These are phyloP conservation scores for Plantago major DNA, from an alignment of 257 asterid genomes.

Conservation along the genomic window DNA sequence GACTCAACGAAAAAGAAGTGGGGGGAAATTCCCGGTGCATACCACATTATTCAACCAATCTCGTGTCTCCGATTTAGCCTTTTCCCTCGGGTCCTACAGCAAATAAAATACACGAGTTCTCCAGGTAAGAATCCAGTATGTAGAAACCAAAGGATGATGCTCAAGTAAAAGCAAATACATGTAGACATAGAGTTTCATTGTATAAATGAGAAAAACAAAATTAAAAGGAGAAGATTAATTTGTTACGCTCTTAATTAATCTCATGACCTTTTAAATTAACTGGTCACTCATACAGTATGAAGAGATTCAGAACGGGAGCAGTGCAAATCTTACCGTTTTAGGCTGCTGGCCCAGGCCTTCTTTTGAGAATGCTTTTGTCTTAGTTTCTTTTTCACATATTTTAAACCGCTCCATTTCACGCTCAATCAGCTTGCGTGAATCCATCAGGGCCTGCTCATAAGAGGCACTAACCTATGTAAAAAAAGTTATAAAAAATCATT, in stretches of 20 bases:
- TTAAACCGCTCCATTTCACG: constrained; percentile 98
- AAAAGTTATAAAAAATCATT: constrained; percentile 46
- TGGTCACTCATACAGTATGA: not conserved
- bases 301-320: constrained; percentile 16
- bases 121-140: not conserved
- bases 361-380: constrained; percentile 98
- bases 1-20: constrained; percentile 19
- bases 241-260: not conserved
- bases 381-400: constrained; percentile 97
- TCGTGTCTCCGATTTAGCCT: constrained; percentile 96
- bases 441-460: constrained; percentile 99
- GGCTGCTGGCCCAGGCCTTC: constrained; percentile 99
- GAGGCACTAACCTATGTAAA: constrained; percentile 99
- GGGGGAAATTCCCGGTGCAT: constrained; percentile 31
- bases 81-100: constrained; percentile 90
- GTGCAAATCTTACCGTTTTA: constrained; percentile 64
- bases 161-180: not conserved
- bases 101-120: constrained; percentile 15
- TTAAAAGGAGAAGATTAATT: too few species aligned
- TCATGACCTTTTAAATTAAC: not conserved
- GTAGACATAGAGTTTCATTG: too few species aligned
- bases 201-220: too few species aligned
- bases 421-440: constrained; percentile 95
- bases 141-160: not conserved
- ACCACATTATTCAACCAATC: constrained; percentile 99